phyloP scores from a whole-genome alignment of 1,139 yeast species.

The Sugiyamaella paludigena region DNA sequence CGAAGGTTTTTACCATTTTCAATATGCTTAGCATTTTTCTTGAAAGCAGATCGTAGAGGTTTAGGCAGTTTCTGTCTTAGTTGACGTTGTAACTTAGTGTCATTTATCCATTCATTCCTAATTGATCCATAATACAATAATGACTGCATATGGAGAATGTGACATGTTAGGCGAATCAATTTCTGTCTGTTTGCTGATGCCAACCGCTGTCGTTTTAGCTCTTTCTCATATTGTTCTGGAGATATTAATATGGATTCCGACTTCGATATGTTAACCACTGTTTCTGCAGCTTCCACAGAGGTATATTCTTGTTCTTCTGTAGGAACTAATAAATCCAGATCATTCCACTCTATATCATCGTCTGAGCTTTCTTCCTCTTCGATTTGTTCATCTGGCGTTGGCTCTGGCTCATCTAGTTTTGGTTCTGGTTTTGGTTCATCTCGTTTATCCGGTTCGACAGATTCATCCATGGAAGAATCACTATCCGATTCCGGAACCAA shows the following conservation, averaged over 20 bases:
- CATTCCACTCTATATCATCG: constrained; percentile 8
- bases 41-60: constrained; percentile 8
- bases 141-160: constrained; percentile 11
- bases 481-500: neutral
- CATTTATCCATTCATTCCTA: constrained; percentile 16
- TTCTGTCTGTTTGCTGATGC: constrained; percentile 5
- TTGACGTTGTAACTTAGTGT: constrained; percentile 8
- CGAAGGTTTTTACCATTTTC: constrained; percentile 8
- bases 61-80: constrained; percentile 11
- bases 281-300: constrained; percentile 1
- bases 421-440: too few species aligned
- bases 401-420: too few species aligned
- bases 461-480: neutral
- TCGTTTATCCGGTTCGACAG: too few species aligned
- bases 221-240: constrained; percentile 1
- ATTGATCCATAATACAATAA: constrained; percentile 14
- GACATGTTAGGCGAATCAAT: constrained; percentile 7
- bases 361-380: constrained; percentile 3
- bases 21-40: constrained; percentile 10
- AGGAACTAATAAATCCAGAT: neutral
- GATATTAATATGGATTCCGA: neutral
- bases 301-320: neutral
- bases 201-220: constrained; percentile 2
- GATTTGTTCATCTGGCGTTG: too few species aligned
- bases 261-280: constrained; percentile 2